Evolutionary conservation across 345 rosid genomes (phyloP).

Genomic region (Ricinus communis): DNA sequence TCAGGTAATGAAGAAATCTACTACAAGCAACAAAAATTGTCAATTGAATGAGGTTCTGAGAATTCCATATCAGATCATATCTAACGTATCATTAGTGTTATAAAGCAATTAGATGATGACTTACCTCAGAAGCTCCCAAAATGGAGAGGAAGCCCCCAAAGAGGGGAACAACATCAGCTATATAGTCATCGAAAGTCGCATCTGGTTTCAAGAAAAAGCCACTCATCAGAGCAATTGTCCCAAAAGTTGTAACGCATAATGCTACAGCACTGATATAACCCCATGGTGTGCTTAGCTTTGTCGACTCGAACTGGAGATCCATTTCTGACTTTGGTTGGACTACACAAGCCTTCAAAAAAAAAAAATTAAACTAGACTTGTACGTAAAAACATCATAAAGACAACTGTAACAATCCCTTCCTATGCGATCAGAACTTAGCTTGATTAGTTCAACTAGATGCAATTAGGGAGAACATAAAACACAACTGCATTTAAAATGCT

Average conservation of each 20-base stretch:
- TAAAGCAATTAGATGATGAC: background rate
- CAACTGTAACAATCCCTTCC: background rate
- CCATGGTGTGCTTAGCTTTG: conserved; percentile 81
- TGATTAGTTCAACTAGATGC: background rate
- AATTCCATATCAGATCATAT: background rate
- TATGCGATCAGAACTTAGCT: background rate
- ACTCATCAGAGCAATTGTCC: conserved; percentile 86
- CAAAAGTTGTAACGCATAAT: conserved; percentile 77
- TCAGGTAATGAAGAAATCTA: no score
- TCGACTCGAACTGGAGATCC: conserved; percentile 82
- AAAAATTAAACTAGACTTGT: conserved; percentile 15
- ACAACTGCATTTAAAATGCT: no score
- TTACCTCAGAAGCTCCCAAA: conserved; percentile 89
- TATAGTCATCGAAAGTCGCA: conserved; percentile 81
- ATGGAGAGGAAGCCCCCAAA: conserved; percentile 81
- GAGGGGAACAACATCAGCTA: conserved; percentile 73
- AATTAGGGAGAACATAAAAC: background rate
- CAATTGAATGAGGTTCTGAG: background rate
- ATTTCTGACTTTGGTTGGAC: conserved; percentile 91
- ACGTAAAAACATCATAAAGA: background rate
- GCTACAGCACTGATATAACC: conserved; percentile 67
- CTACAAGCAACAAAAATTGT: background rate
- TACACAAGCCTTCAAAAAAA: conserved; percentile 60
- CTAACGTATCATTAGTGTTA: background rate
- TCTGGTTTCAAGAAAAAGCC: conserved; percentile 89